Evolutionary conservation across 2,329 filamentous ascomycete genomes (phyloP), one percentile per base, ranked within the genome.

Genomic region (Chaetomiaceae sp.): DNA sequence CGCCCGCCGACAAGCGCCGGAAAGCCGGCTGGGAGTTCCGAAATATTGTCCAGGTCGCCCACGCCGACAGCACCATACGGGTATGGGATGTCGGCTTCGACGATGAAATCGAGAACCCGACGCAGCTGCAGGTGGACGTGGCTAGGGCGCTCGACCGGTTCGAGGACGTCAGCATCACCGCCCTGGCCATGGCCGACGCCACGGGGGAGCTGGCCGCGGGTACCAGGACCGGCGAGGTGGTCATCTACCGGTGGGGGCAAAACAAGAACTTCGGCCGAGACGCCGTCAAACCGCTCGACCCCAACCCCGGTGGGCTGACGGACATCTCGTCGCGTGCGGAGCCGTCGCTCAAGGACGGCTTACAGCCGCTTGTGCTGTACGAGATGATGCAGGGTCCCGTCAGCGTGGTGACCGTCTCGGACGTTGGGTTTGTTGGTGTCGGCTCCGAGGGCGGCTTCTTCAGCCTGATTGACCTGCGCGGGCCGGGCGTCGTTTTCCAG

Each of bases 71-170:
- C 47, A 95, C 87, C 0, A 76, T 99, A n/a, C 79, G 91, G 27
- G 74, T 97, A 6, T 99, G 91, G 90, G 93, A 99, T 68, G 82
- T 86, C 17, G 93, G 93, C 0, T 87, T 95, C 62, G 87, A 83
- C 13, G 93, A 99, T 63, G 89, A 96, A 62, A 87, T 99, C 44
- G 93, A 99, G 67, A 97, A 97, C 62, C 77, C 82, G 12, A 75
- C 76, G 4, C 77, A 89, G 47, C 72, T 97, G 20, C 92, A 99
- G 69, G 83, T 95, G 5, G 92, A 99, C 62, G 75, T 97, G 33
- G 86, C 87, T 6, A 80, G 89, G 56, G 88, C 92, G 2, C 74
- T 97, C 4, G 87, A 86, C 46, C 82, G 89, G n/a, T 86, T 80
- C 54, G 82, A 89, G 3, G 81, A 88, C 56, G 75, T 96, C 12